Evolutionary conservation across 2,329 filamentous ascomycete species (phyloP).

Genomic region (Stenocarpella maydis): DNA sequence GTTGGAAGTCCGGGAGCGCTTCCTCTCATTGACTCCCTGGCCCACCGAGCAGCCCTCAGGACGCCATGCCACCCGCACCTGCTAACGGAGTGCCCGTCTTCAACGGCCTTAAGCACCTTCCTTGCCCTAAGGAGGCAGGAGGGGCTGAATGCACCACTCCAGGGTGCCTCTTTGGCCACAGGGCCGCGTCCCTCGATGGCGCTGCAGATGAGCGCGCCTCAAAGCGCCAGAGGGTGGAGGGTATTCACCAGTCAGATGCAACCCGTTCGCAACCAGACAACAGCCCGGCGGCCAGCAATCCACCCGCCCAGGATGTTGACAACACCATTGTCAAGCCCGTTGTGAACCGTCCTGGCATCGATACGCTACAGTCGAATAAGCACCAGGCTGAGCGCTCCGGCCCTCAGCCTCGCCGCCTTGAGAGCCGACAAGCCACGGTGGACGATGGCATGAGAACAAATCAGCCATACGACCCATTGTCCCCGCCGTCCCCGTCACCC

Average conservation of each 20-base stretch:
- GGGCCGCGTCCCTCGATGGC: constrained; percentile 22
- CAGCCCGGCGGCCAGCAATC: not conserved
- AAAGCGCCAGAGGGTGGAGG: constrained; percentile 20
- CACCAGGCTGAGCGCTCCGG: not conserved
- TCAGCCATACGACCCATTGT: constrained; percentile 34
- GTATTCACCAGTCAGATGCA: not conserved
- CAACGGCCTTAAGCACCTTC: constrained; percentile 34
- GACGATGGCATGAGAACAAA: constrained; percentile 11
- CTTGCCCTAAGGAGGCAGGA: constrained; percentile 34
- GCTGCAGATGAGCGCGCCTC: constrained; percentile 2
- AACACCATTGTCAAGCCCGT: not conserved
- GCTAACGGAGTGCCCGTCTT: constrained; percentile 34
- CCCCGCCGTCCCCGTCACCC: constrained; percentile 22
- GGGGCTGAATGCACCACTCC: constrained; percentile 30
- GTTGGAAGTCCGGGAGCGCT: not conserved
- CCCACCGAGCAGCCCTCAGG: not conserved
- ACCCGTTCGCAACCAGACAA: not conserved
- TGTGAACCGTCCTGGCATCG: not conserved
- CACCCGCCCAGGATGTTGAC: not conserved
- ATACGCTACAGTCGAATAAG: not conserved
- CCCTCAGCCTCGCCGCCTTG: not conserved
- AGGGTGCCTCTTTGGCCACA: constrained; percentile 35
- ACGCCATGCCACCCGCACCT: constrained; percentile 1
- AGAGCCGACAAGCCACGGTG: constrained; percentile 3
- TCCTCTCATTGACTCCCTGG: not conserved